Percentiles rank a stretch among this genome's conserved stretches.
Conservation (phyloP, 495 filamentous ascomycete species). For the Penicillium herquei region DNA sequence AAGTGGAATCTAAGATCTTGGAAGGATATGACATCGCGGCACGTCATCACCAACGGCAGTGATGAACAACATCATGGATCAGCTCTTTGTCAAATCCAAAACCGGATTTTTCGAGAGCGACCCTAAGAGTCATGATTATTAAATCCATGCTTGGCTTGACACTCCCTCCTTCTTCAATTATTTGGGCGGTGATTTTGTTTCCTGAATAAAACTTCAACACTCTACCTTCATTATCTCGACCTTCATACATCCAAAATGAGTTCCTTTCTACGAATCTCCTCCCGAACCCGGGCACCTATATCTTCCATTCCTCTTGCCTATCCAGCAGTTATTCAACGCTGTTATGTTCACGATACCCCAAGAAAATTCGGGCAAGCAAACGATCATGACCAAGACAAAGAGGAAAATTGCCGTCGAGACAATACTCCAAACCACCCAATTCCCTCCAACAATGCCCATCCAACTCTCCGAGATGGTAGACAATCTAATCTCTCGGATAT, state of each 20-base stretch:
- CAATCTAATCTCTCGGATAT: slow-evolving; percentile 33
- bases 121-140: background rate
- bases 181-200: background rate
- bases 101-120: slow-evolving; percentile 7
- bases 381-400: background rate
- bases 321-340: background rate
- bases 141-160: background rate
- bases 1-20: background rate
- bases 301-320: slow-evolving; percentile 2
- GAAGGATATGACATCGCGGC: slow-evolving; percentile 18
- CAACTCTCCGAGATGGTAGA: slow-evolving; percentile 33
- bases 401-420: background rate
- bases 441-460: slow-evolving; percentile 39
- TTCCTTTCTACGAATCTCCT: slow-evolving; percentile 1
- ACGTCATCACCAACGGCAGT: slow-evolving; percentile 14
- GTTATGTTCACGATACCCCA: background rate
- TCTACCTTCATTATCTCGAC: background rate
- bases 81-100: background rate
- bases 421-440: slow-evolving; percentile 19
- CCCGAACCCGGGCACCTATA: background rate
- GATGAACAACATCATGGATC: background rate
- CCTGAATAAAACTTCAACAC: background rate
- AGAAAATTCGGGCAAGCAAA: background rate
- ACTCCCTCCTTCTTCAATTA: background rate
- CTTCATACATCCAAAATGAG: slow-evolving; percentile 2